Conservation (phyloP, 352 stramenopile species). For the Globisporangium perplexum region DNA sequence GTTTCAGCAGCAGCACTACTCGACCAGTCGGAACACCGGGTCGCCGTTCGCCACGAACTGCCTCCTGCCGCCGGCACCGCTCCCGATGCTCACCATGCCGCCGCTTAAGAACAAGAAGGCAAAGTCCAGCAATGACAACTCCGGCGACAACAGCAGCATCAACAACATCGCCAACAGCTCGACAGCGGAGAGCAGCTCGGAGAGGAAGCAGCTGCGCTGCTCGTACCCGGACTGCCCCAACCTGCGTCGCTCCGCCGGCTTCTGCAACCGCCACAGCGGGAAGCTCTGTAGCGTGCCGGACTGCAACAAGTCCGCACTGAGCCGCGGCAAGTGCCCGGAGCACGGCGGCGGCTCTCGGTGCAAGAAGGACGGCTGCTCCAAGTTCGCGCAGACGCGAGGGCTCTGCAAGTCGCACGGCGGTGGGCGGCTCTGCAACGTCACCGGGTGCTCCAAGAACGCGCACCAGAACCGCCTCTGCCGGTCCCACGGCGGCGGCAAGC, state of each 20-base stretch:
- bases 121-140: slow-evolving; percentile 8
- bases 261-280: slow-evolving; percentile 79
- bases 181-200: not conserved
- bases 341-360: slow-evolving; percentile 83
- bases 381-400: slow-evolving; percentile 78
- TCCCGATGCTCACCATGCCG: slow-evolving; percentile 72
- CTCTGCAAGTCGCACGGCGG: slow-evolving; percentile 85
- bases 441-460: slow-evolving; percentile 76
- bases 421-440: slow-evolving; percentile 68
- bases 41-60: slow-evolving; percentile 29
- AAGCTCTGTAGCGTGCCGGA: slow-evolving; percentile 65
- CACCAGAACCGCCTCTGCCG: slow-evolving; percentile 82
- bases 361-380: slow-evolving; percentile 76
- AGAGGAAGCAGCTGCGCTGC: slow-evolving; percentile 67
- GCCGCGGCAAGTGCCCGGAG: slow-evolving; percentile 76
- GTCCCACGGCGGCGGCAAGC: slow-evolving; percentile 77
- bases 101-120: slow-evolving; percentile 67
- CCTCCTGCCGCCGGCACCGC: slow-evolving; percentile 38
- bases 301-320: slow-evolving; percentile 75
- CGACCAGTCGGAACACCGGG: slow-evolving; percentile 10
- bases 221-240: slow-evolving; percentile 75
- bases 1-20: slow-evolving; percentile 18
- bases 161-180: not conserved
- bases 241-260: slow-evolving; percentile 64
- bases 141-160: slow-evolving; percentile 4